Conservation (phyloP, 306 rosid species). For the Trifolium subterraneum region DNA sequence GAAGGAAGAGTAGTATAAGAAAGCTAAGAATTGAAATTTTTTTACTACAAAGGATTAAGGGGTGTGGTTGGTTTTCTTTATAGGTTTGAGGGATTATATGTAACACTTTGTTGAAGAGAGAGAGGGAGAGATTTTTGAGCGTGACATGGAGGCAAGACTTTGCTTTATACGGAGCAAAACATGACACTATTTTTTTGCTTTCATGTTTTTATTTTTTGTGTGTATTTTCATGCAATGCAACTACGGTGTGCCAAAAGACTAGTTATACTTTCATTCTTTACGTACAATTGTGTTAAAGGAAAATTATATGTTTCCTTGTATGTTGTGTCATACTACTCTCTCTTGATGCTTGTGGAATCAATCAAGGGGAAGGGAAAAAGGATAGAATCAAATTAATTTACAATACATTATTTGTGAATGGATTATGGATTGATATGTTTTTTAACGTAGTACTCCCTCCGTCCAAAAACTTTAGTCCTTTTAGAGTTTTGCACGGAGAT, state of each 20-base stretch:
- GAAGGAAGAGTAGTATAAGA: slow-evolving; percentile 3
- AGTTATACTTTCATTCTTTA: slow-evolving; percentile 57
- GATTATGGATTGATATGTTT: not conserved
- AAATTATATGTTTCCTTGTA: slow-evolving; percentile 49
- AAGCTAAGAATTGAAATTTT: slow-evolving; percentile 1
- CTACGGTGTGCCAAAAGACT: slow-evolving; percentile 62
- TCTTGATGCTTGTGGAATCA: slow-evolving; percentile 37
- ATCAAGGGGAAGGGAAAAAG: not conserved
- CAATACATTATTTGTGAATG: not conserved
- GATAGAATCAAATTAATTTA: slow-evolving; percentile 18
- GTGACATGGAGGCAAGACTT: slow-evolving; percentile 70
- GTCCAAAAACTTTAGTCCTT: no score
- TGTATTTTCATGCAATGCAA: slow-evolving; percentile 73
- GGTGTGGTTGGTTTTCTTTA: slow-evolving; percentile 75
- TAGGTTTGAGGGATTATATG: slow-evolving; percentile 82
- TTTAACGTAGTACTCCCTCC: no score
- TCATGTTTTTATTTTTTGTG: slow-evolving; percentile 51
- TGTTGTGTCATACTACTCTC: slow-evolving; percentile 13
- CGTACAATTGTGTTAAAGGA: slow-evolving; percentile 58
- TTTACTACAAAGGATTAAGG: slow-evolving; percentile 51
- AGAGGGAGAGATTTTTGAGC: slow-evolving; percentile 54
- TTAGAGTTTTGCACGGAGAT: no score
- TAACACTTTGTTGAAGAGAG: slow-evolving; percentile 64
- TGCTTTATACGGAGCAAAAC: slow-evolving; percentile 75
- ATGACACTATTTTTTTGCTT: slow-evolving; percentile 62